Percentiles rank a stretch among this genome's conserved stretches.
These are phyloP conservation scores for Boletus sensibilis DNA, from an alignment of 768 basidiomycete genomes.

Conservation along the genomic window DNA sequence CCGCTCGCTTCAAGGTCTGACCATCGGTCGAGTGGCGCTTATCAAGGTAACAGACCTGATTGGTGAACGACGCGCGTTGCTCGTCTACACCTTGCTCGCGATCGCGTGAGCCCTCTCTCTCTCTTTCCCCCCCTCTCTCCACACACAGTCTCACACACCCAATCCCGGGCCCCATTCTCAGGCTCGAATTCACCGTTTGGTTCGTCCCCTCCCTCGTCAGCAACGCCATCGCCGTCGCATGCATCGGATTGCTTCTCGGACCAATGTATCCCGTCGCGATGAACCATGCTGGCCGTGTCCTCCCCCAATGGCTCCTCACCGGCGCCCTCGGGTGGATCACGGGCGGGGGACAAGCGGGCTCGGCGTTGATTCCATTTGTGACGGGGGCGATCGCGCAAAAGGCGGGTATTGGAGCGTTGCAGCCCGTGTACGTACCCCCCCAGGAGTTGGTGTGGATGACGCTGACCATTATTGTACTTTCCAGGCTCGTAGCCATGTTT, in stretches of 20 bases:
- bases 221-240: constrained; percentile 50
- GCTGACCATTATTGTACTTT: neutral
- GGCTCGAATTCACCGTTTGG: constrained; percentile 57
- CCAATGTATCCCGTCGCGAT: constrained; percentile 52
- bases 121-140: neutral
- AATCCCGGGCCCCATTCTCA: constrained; percentile 16
- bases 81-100: constrained; percentile 47
- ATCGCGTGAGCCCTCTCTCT: constrained; percentile 29
- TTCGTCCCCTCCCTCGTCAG: constrained; percentile 48
- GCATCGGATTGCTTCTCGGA: constrained; percentile 52
- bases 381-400: constrained; percentile 63
- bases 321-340: constrained; percentile 64
- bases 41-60: constrained; percentile 52
- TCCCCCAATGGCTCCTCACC: constrained; percentile 66
- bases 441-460: too few species aligned
- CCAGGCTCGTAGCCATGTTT: constrained; percentile 37
- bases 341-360: constrained; percentile 64
- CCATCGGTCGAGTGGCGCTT: constrained; percentile 49
- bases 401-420: constrained; percentile 45
- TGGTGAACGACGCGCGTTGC: constrained; percentile 51
- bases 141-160: neutral
- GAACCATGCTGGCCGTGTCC: constrained; percentile 60
- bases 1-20: constrained; percentile 41
- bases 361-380: constrained; percentile 66
- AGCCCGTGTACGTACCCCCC: constrained; percentile 31